phyloP scores from a whole-genome alignment of 176 grass and related monocot species.

The Bolboschoenus planiculmis region DNA sequence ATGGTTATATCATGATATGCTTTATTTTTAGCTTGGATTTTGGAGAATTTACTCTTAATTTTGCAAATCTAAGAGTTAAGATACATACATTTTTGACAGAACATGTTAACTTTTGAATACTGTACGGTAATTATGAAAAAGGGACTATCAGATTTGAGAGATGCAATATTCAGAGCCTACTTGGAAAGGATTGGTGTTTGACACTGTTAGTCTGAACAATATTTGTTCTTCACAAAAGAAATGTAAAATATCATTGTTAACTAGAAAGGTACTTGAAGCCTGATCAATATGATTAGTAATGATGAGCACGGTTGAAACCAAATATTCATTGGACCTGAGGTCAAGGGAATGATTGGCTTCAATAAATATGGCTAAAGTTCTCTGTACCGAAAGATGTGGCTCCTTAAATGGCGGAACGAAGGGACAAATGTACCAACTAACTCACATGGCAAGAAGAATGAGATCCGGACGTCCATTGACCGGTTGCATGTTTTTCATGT shows the following conservation, averaged over 20 bases:
- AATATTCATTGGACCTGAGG: neutral
- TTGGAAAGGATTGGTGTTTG: too few relatives aligned
- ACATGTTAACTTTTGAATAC: neutral
- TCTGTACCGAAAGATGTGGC: slow-evolving; percentile 13
- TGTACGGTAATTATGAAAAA: too few relatives aligned
- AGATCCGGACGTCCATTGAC: neutral
- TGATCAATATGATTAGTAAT: neutral
- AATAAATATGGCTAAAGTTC: neutral
- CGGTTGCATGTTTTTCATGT: neutral
- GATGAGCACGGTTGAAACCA: neutral
- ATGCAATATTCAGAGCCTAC: too few relatives aligned
- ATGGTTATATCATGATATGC: too few relatives aligned
- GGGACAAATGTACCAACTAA: slow-evolving; percentile 8
- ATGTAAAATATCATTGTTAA: neutral
- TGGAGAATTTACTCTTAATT: neutral
- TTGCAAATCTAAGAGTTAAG: neutral
- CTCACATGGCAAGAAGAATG: slow-evolving; percentile 14
- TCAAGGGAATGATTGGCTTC: slow-evolving; percentile 17
- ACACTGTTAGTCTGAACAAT: neutral
- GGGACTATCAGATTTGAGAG: too few relatives aligned
- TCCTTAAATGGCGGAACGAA: slow-evolving; percentile 16
- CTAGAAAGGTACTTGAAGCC: neutral
- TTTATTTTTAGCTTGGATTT: neutral
- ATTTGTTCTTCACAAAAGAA: neutral
- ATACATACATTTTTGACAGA: neutral